Conservation (phyloP, 164 flowering plant genomes). For the Malania oleifera region DNA sequence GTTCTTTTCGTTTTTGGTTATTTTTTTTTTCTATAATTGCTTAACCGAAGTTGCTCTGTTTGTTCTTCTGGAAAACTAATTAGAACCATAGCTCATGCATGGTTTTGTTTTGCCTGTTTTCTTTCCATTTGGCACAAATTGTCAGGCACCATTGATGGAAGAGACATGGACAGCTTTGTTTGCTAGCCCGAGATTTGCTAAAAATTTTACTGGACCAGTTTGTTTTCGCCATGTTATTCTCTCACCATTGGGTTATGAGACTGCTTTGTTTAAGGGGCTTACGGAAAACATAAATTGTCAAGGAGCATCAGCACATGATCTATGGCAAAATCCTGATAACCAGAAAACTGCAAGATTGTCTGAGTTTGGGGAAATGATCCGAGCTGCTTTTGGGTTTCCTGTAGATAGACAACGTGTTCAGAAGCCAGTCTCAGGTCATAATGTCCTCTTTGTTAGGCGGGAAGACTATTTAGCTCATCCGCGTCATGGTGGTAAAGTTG, state of each 20-base stretch:
- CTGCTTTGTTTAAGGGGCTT: slow-evolving; percentile 76
- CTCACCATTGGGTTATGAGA: slow-evolving; percentile 89
- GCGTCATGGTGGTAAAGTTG: slow-evolving; percentile 77
- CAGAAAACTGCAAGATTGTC: slow-evolving; percentile 71
- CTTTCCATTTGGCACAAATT: slow-evolving; percentile 5
- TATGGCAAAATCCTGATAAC: slow-evolving; percentile 65
- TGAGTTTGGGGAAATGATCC: slow-evolving; percentile 96
- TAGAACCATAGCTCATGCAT: too few species aligned
- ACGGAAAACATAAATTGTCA: slow-evolving; percentile 54
- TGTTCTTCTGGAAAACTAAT: too few species aligned
- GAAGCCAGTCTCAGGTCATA: slow-evolving; percentile 35
- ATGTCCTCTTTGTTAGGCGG: slow-evolving; percentile 82
- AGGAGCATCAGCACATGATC: slow-evolving; percentile 65
- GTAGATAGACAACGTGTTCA: slow-evolving; percentile 32
- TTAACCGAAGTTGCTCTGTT: too few species aligned
- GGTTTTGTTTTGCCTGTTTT: background rate
- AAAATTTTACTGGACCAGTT: slow-evolving; percentile 68
- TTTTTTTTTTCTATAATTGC: too few species aligned
- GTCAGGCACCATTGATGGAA: slow-evolving; percentile 79
- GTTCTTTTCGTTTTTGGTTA: too few species aligned
- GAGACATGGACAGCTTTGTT: slow-evolving; percentile 87
- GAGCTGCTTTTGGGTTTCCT: slow-evolving; percentile 75
- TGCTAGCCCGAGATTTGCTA: slow-evolving; percentile 83
- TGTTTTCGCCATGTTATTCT: slow-evolving; percentile 88
- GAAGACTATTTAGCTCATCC: slow-evolving; percentile 98